Evolutionary conservation across 352 stramenopile genomes (phyloP).

Genomic region (Phytophthora boehmeriae): DNA sequence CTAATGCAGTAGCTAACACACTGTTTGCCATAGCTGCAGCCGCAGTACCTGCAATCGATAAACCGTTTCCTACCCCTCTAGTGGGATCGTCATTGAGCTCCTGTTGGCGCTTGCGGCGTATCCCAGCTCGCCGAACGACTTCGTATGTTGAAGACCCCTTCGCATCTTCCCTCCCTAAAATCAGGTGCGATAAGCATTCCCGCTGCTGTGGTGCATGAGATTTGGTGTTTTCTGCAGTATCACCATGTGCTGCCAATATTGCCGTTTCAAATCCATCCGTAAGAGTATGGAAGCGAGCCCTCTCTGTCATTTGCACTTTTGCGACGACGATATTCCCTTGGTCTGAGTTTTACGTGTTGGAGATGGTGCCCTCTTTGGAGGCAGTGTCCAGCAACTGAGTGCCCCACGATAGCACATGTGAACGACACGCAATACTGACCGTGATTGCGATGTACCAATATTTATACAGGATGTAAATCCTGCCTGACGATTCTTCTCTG

Average conservation of each 20-base stretch:
- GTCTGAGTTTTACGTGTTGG: conserved; percentile 7
- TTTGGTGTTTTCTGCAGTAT: conserved; percentile 2
- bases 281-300: conserved; percentile 29
- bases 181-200: conserved; percentile 47
- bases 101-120: conserved; percentile 29
- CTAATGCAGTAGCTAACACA: conserved; percentile 37
- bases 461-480: conserved; percentile 62
- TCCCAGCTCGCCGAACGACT: conserved; percentile 30
- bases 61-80: conserved; percentile 4
- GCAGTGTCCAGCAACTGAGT: conserved; percentile 62
- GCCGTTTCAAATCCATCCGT: conserved; percentile 37
- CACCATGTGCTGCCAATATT: conserved; percentile 9
- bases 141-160: conserved; percentile 41
- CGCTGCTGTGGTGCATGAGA: background rate
- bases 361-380: conserved; percentile 13
- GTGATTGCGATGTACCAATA: conserved; percentile 5
- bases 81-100: conserved; percentile 18
- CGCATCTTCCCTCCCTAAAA: conserved; percentile 46
- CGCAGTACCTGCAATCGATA: conserved; percentile 23
- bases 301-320: conserved; percentile 12
- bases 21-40: conserved; percentile 22
- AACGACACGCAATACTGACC: conserved; percentile 39
- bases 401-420: conserved; percentile 63
- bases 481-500: conserved; percentile 17
- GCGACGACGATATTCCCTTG: conserved; percentile 20